A percentile compares a stretch with the other conserved stretches of the same genome.
These are phyloP conservation scores for Colletotrichum tropicale DNA, from an alignment of 2,329 filamentous ascomycete species.

Conservation along the genomic window DNA sequence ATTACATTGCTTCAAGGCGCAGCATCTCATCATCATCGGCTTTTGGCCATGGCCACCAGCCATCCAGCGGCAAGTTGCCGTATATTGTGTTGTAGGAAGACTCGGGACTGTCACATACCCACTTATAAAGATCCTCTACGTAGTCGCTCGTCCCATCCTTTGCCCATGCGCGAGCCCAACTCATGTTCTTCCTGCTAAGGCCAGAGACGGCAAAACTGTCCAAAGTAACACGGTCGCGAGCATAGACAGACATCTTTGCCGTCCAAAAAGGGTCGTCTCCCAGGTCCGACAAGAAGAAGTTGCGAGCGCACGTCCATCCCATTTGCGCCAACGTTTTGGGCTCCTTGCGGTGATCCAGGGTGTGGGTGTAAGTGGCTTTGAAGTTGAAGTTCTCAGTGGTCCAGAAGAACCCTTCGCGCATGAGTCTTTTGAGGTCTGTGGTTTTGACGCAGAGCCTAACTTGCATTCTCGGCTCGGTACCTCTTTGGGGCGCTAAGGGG, in stretches of 20 bases:
- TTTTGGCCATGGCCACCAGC: slow-evolving; percentile 21
- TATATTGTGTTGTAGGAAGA: background rate
- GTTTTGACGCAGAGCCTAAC: background rate
- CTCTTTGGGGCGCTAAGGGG: too few species aligned
- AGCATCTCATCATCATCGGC: background rate
- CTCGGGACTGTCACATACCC: rapidly evolving
- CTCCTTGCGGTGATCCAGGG: background rate
- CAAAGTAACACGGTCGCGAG: background rate
- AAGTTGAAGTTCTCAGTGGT: background rate
- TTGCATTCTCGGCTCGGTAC: background rate
- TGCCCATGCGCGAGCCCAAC: background rate
- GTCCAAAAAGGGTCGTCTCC: background rate
- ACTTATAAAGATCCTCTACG: background rate
- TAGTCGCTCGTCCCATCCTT: rapidly evolving
- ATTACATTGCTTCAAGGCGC: rapidly evolving
- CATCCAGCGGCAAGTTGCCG: slow-evolving; percentile 4
- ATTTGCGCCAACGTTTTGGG: rapidly evolving
- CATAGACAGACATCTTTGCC: background rate
- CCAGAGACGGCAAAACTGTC: background rate
- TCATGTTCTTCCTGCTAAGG: background rate
- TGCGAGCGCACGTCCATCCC: background rate
- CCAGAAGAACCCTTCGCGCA: slow-evolving; percentile 5
- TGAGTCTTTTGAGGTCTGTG: background rate
- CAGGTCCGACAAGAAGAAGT: background rate
- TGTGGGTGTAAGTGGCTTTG: background rate